Evolutionary conservation across 2,329 filamentous ascomycete genomes (phyloP).

Genomic region (Bipolaris sorokiniana): DNA sequence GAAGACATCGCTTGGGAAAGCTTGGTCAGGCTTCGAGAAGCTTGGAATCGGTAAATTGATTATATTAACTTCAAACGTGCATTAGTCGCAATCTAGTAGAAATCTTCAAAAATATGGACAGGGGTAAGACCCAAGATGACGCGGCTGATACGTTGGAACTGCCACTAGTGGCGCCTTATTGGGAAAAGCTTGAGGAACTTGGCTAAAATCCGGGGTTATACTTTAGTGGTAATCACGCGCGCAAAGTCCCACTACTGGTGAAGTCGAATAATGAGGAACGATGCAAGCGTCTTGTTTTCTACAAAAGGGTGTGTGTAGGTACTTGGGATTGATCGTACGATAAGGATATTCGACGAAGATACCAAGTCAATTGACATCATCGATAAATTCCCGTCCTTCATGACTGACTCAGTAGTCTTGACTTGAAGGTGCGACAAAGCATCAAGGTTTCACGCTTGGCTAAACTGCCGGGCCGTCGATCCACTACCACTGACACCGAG

Average conservation of each 20-base stretch:
- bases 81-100: background rate
- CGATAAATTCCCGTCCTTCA: background rate
- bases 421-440: background rate
- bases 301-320: no score
- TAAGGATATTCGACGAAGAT: background rate
- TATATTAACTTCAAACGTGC: background rate
- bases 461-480: background rate
- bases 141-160: background rate
- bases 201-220: background rate
- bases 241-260: background rate
- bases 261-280: background rate
- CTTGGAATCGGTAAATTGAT: background rate
- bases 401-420: background rate
- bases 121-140: background rate
- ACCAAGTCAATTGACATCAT: no score
- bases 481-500: background rate
- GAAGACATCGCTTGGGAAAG: background rate
- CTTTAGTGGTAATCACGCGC: background rate
- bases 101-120: background rate
- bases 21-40: constrained; percentile 1
- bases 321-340: background rate
- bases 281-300: no score
- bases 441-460: background rate
- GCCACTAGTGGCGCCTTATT: background rate
- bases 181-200: background rate